Conservation (phyloP, 192 early-diverging fungal genomes). For the Coemansia sp. region DNA sequence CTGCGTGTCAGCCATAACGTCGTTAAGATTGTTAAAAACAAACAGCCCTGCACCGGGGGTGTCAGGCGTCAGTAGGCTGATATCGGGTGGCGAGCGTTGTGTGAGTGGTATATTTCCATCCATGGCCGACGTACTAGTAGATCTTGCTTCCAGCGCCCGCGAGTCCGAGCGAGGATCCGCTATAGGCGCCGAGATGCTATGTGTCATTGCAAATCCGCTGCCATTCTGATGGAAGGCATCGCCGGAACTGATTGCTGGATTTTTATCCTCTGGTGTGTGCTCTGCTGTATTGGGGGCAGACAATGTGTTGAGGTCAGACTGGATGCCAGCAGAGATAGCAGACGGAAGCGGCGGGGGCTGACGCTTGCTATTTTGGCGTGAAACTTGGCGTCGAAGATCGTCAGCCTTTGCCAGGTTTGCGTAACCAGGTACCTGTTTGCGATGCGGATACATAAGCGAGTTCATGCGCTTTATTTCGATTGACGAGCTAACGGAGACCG, state of each 20-base stretch:
- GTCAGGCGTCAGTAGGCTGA: constrained; percentile 35
- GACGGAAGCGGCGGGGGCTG: not conserved
- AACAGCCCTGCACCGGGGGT: constrained; percentile 21
- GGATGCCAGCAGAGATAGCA: not conserved
- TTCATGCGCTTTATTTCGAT: constrained; percentile 26
- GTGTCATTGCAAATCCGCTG: not conserved
- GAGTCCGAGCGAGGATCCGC: not conserved
- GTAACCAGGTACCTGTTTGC: not conserved
- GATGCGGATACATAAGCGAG: constrained; percentile 22
- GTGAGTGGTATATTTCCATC: not conserved
- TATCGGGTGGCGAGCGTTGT: not conserved
- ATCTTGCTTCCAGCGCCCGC: not conserved
- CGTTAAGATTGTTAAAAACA: constrained; percentile 1
- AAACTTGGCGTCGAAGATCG: constrained; percentile 23
- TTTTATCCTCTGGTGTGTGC: not conserved
- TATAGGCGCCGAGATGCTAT: not conserved
- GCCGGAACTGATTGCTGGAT: not conserved
- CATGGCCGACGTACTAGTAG: not conserved
- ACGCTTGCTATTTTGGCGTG: constrained; percentile 6
- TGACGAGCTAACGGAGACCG: constrained; percentile 10
- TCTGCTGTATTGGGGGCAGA: not conserved
- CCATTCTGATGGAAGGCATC: not conserved
- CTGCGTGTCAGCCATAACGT: not conserved
- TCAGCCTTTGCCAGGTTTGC: not conserved
- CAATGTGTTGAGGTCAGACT: not conserved